Conservation (phyloP, 495 filamentous ascomycete genomes). For the Aspergillus ostianus region DNA sequence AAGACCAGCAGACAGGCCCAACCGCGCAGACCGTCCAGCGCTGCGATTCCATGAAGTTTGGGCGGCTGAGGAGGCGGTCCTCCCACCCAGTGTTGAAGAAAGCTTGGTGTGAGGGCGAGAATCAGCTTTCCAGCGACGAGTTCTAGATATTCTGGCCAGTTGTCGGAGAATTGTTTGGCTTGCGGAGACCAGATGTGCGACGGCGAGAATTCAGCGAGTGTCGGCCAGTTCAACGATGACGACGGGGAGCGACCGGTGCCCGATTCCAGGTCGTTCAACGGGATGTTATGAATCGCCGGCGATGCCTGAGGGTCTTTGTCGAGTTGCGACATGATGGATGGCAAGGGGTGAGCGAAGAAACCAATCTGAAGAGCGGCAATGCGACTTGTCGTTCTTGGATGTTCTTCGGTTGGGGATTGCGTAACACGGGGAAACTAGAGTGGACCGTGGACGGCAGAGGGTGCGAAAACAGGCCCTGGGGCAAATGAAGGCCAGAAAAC, state of each 20-base stretch:
- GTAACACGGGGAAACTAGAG: constrained; percentile 6
- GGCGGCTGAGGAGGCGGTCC: constrained; percentile 28
- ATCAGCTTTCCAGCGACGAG: constrained; percentile 29
- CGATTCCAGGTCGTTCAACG: constrained; percentile 34
- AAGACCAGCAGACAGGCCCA: constrained; percentile 53
- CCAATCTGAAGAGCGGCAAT: neutral
- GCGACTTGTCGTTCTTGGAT: neutral
- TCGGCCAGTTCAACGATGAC: constrained; percentile 12
- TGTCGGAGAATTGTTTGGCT: constrained; percentile 22
- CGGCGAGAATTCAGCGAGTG: constrained; percentile 18
- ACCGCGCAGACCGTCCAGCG: constrained; percentile 51
- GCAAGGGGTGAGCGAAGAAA: neutral
- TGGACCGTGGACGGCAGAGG: constrained; percentile 5
- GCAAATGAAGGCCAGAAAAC: neutral
- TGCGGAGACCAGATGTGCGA: constrained; percentile 31
- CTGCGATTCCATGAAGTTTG: constrained; percentile 45
- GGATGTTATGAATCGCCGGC: constrained; percentile 29
- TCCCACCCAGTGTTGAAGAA: constrained; percentile 39
- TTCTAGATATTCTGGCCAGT: constrained; percentile 32
- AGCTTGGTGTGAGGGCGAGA: constrained; percentile 41
- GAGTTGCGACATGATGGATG: constrained; percentile 16
- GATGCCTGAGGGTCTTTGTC: constrained; percentile 18
- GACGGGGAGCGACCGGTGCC: constrained; percentile 10
- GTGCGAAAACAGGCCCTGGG: neutral
- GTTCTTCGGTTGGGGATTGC: constrained; percentile 11